Evolutionary conservation across 2,329 filamentous ascomycete genomes (phyloP), one percentile per base, ranked within the genome.

Genomic region (Scedosporium aurantiacum): DNA sequence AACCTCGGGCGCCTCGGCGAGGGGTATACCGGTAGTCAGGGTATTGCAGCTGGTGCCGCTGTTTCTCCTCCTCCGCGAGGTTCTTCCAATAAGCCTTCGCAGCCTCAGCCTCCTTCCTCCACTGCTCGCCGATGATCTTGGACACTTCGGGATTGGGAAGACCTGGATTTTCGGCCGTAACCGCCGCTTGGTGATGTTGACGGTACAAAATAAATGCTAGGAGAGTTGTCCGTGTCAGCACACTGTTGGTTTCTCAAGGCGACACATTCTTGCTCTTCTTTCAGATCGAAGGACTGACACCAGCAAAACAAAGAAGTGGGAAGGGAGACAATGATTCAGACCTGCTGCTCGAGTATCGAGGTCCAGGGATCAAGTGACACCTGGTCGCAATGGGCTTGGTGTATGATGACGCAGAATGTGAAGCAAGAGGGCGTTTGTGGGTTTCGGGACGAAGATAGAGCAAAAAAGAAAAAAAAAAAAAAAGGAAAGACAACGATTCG

Each of bases 121-220:
- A 99, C 82, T 92, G 88, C 72, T 91, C 85, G 60, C 93, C 93
- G 67, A 97, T 96, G 68, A 97, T 95, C 75, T 97, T 97, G 66
- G 93, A 97, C 68, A 97, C 96, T 60, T 97, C 91, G 2, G 93
- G 93, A 74, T 97, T 97, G 55, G 92, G 87, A 65, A 97, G 83
- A 54, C 91, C 89, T n/a, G 92, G 93, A 69, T 97, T 84, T 67
- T 90, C 82, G 60, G 86, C 81, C 43, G 92, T 88, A 58, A 97
- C 90, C 57, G 84, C 80, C 18, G 89, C 85, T 74, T 97, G 93
- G 69, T 94, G 88, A 72, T 95, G 89, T 72, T 97, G 92, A 45
- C 94, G 91, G 77, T 96, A 99, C 68, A 99, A 81, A 66, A 99
- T 99, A 77, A 99, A 99, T 58, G 93, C 94, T 99, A n/a, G 18